Evolutionary conservation across 352 stramenopile genomes (phyloP), one percentile per base, ranked within the genome.

Genomic region (Pythium oligandrum): DNA sequence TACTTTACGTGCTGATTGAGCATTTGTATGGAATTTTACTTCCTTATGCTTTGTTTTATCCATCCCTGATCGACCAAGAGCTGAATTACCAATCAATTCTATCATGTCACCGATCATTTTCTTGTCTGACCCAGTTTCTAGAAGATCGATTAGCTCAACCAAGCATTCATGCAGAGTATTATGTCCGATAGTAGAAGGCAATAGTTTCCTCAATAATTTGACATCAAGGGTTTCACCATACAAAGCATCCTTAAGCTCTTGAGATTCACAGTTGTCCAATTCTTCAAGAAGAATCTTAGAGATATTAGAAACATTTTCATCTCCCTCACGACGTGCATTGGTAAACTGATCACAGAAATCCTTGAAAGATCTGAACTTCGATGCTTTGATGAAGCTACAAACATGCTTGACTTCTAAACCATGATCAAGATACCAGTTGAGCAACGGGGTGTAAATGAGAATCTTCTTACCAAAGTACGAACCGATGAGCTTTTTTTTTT

Each of bases 361-460:
- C 40, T 44, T 57, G 48, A 70, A 75, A 32, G 67, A 40, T 4
- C 43, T 40, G 57, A 51, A 10, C 36, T 48, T n/a, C 4, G 12
- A 32, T 17, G 52, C 59, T 47, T 70, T 71, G 31, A 74, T 57
- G 35, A 73, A 74, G 8, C 30, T 54, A 44, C 74, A 64, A 33
- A 43, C 55, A 34, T 72, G 68, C 3, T 51, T 68, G 37, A 68
- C 55, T 3, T 54, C 51, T 6, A 73, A 30, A 4, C 68, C 68
- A 39, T 77, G 61, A 3, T n/a, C 31, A 9, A 73, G 12, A 31
- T 78, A 78, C 65, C 69, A 78, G 7, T 70, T 73, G 0, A 78
- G 40, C 6, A 73, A 36, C 8, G 65, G 62, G 1, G 63, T 51
- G 36, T 73, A 75, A 7, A 78, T 68, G 1, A 75, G 52, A 44